phyloP scores from a whole-genome alignment of 768 basidiomycete species.

The Pleurotus ostreatus region DNA sequence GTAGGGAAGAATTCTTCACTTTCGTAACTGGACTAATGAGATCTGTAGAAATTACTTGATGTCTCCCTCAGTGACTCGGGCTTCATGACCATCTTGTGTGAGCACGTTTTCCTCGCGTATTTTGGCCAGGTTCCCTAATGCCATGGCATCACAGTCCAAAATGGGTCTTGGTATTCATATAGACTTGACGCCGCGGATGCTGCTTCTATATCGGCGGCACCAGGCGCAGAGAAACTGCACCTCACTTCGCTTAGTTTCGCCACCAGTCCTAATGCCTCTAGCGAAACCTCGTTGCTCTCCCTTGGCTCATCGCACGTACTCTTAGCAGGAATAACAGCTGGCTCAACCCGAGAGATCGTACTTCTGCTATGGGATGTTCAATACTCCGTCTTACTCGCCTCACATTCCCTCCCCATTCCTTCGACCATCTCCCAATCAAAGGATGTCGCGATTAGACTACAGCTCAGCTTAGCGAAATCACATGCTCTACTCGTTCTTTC shows the following conservation, averaged over 20 bases:
- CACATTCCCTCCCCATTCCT: constrained; percentile 48
- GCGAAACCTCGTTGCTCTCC: constrained; percentile 37
- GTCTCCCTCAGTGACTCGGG: constrained; percentile 46
- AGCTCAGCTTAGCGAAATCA: constrained; percentile 30
- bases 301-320: constrained; percentile 57
- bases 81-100: constrained; percentile 46
- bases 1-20: constrained; percentile 15
- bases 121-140: too few species aligned
- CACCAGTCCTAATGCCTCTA: not conserved
- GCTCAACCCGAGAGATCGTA: constrained; percentile 33
- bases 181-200: constrained; percentile 22
- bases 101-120: constrained; percentile 12
- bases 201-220: constrained; percentile 20
- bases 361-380: constrained; percentile 69
- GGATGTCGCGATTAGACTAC: constrained; percentile 23
- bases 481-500: constrained; percentile 49
- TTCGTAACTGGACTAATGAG: too few species aligned
- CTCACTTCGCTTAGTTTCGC: constrained; percentile 20
- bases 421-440: constrained; percentile 30
- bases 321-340: constrained; percentile 38
- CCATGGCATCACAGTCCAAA: constrained; percentile 27
- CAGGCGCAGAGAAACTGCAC: constrained; percentile 23
- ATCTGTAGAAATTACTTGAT: constrained; percentile 29
- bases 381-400: constrained; percentile 60
- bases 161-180: constrained; percentile 40